Evolutionary conservation across 2,329 filamentous ascomycete species (phyloP), one percentile per base, ranked within the genome.

Genomic region (Blumeria hordei): DNA sequence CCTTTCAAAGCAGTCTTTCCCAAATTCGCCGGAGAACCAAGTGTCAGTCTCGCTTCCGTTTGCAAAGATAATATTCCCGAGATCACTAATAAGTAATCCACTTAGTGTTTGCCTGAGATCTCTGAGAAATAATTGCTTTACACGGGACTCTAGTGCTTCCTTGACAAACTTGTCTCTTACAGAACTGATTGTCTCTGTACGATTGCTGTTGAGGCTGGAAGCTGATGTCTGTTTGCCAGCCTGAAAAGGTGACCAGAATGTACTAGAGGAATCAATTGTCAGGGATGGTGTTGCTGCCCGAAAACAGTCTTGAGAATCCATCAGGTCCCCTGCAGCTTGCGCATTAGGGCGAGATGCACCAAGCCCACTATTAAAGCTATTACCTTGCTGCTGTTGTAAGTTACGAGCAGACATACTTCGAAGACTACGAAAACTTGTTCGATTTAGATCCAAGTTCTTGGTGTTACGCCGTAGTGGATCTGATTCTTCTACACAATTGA

Each of bases 161-260:
- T 28, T 28, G 21, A 28, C 2, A 4, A 28, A 28, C 4, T 28
- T 28, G 21, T 28, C 21, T 28, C 21, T 28, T 28, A 28, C 21
- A 28, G 21, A 28, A 28, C 21, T 28, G 21, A 28, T 28, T 28
- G 21, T 28, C 4, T 28, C 21, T 28, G 21, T 28, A 28, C 21
- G 21, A 28, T 2, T 28, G 21, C 21, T 28, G 21, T 28, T 28
- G 2, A 28, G 4, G 21, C 21, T 28, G 21, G 77, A 77, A 0
- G 75, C 77, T 0, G 78, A 77, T 6, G 78, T 81, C 57, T 80
- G 78, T 0, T 73, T 72, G 55, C 76, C 70, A 0, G 77, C 74
- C 57, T 85, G 82, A 61, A 90, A 88, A 0, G 85, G 85, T 2
- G 88, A 94, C 87, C 88, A 95, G 65, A 90, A 93, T 0, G 87